A percentile compares a stretch with the other conserved stretches of the same genome.
Conservation (phyloP, 306 rosid species). For the Canavalia ensiformis region DNA sequence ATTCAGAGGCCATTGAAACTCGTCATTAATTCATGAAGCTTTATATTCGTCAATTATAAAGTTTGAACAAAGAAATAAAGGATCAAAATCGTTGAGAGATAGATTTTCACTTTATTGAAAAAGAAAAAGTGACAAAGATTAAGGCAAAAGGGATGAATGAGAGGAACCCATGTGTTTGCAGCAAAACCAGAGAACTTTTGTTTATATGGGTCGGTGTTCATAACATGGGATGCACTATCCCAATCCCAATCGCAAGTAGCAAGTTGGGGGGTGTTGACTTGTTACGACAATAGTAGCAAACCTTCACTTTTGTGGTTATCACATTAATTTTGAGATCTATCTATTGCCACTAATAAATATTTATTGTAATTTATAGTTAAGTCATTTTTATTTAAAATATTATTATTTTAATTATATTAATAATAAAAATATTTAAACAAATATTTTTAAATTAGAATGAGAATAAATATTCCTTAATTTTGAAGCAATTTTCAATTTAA, state of each 20-base stretch:
- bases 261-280: background rate
- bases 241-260: background rate
- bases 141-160: background rate
- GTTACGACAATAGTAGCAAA: background rate
- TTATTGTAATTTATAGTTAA: no score
- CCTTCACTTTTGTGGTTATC: background rate
- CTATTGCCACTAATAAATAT: no score
- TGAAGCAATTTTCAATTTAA: no score
- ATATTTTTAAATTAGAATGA: no score
- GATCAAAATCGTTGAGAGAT: background rate
- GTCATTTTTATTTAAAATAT: no score
- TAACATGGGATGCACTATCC: background rate
- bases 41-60: background rate
- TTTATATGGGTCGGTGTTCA: background rate
- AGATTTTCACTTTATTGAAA: background rate
- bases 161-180: background rate
- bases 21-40: background rate
- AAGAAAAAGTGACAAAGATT: background rate
- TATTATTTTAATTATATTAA: no score
- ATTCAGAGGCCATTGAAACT: background rate
- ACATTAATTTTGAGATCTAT: no score
- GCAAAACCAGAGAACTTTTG: background rate
- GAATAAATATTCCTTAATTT: no score
- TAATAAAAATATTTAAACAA: no score
- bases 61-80: background rate